A percentile compares a stretch with the other conserved stretches of the same genome.
These are phyloP conservation scores for Mortierella sp. DNA, from an alignment of 371 early-diverging fungal species.

Conservation along the genomic window DNA sequence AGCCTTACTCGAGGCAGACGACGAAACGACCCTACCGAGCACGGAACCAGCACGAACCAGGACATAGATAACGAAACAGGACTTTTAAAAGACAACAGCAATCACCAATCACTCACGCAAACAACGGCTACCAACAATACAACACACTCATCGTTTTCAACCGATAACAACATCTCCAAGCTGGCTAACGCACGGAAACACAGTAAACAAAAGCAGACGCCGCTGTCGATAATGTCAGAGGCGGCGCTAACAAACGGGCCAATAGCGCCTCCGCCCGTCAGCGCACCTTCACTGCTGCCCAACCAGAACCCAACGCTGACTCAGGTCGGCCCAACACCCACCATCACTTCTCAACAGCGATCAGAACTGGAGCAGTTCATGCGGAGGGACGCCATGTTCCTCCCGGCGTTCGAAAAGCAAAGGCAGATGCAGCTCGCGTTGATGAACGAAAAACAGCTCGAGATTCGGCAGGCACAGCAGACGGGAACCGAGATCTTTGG, in stretches of 20 bases:
- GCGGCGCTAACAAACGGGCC: constrained; percentile 24
- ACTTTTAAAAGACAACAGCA: not conserved
- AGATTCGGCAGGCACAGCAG: constrained; percentile 31
- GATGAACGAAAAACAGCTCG: constrained; percentile 43
- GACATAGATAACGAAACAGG: not conserved
- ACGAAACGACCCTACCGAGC: no score
- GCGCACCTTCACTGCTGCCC: constrained; percentile 24
- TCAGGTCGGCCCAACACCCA: constrained; percentile 39
- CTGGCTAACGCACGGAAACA: not conserved
- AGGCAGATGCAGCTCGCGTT: constrained; percentile 32
- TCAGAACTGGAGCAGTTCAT: constrained; percentile 42
- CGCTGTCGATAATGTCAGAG: constrained; percentile 23
- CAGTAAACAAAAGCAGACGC: constrained; percentile 1
- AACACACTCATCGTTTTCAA: not conserved
- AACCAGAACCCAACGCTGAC: constrained; percentile 27
- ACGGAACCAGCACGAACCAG: not conserved
- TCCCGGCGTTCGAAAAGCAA: constrained; percentile 44
- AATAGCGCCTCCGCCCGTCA: constrained; percentile 67
- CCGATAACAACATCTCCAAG: not conserved
- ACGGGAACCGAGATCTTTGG: constrained; percentile 53
- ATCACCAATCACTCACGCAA: not conserved
- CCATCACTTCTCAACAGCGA: constrained; percentile 37
- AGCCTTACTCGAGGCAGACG: not conserved
- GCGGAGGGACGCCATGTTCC: constrained; percentile 41
- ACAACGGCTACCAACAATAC: not conserved